Percentiles rank a stretch among this genome's conserved stretches.
Conservation (phyloP, 2,329 filamentous ascomycete genomes). For the Zasmidium cellare region DNA sequence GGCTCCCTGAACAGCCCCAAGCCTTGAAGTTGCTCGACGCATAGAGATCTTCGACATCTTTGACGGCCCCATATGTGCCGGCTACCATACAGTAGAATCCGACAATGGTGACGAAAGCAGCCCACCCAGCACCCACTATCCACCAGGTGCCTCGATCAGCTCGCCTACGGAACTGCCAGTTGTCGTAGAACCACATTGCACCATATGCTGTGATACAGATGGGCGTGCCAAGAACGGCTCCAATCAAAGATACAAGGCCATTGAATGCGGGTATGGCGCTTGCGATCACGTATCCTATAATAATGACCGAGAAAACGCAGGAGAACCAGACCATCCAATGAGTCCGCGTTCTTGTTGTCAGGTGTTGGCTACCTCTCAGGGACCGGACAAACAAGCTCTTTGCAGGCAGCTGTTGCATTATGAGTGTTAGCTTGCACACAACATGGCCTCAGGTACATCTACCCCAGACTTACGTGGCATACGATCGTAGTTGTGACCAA, state of each 20-base stretch:
- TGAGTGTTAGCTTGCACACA: background rate
- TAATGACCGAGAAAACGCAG: slow-evolving; percentile 18
- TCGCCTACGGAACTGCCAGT: slow-evolving; percentile 32
- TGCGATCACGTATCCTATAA: slow-evolving; percentile 29
- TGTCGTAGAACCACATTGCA: slow-evolving; percentile 48
- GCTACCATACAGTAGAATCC: slow-evolving; percentile 22
- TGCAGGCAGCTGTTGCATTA: slow-evolving; percentile 14
- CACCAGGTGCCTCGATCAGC: slow-evolving; percentile 18
- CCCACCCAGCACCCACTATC: slow-evolving; percentile 23
- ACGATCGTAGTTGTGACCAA: slow-evolving; percentile 20
- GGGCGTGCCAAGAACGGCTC: slow-evolving; percentile 27
- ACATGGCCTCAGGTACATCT: too few species aligned
- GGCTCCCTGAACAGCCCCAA: too few species aligned
- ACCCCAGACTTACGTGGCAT: slow-evolving; percentile 18
- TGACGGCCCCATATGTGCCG: too few species aligned
- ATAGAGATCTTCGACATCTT: too few species aligned
- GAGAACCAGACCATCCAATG: slow-evolving; percentile 21
- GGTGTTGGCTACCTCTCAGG: slow-evolving; percentile 22
- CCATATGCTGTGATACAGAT: slow-evolving; percentile 36
- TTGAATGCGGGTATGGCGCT: slow-evolving; percentile 29
- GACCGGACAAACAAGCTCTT: slow-evolving; percentile 27
- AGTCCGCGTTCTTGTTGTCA: slow-evolving; percentile 17
- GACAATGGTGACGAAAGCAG: slow-evolving; percentile 36
- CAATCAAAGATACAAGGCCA: slow-evolving; percentile 27
- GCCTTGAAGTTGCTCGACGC: too few species aligned